Evolutionary conservation across 176 grass and related monocot species (phyloP).

Genomic region (Panicum miliaceum): DNA sequence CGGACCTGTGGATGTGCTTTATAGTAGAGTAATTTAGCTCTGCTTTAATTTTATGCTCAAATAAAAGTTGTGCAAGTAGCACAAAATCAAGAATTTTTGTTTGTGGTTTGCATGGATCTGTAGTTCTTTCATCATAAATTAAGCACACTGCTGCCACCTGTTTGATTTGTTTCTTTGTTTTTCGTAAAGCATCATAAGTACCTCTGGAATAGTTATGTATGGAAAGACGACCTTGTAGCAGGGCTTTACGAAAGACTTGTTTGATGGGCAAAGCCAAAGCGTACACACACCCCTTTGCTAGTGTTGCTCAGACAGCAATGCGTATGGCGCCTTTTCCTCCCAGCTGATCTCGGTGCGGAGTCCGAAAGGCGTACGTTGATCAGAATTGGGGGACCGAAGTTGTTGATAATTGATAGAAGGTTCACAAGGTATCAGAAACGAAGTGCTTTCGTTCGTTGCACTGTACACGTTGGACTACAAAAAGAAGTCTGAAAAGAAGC

Average conservation of each 20-base stretch:
- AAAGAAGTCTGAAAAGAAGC: constrained; percentile 22
- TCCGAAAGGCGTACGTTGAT: not conserved
- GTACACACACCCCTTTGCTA: not conserved
- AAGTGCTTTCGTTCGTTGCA: not conserved
- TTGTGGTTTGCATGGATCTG: not conserved
- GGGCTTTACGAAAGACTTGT: not conserved
- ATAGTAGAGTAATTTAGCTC: not conserved
- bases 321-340: not conserved
- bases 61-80: not conserved
- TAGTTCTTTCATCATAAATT: not conserved
- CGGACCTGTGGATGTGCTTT: not conserved
- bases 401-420: not conserved
- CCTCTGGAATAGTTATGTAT: not conserved
- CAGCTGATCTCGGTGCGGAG: not conserved
- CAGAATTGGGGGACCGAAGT: not conserved
- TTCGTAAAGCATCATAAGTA: not conserved
- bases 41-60: not conserved
- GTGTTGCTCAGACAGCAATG: not conserved
- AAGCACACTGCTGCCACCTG: not conserved
- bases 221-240: constrained; percentile 19
- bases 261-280: constrained; percentile 21
- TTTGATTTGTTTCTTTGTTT: not conserved
- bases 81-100: not conserved
- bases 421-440: not conserved
- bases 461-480: not conserved